A percentile compares a stretch with the other conserved stretches of the same genome.
Evolutionary conservation across 495 filamentous ascomycete species (phyloP).

Genomic region (Hypoxylon rickii): DNA sequence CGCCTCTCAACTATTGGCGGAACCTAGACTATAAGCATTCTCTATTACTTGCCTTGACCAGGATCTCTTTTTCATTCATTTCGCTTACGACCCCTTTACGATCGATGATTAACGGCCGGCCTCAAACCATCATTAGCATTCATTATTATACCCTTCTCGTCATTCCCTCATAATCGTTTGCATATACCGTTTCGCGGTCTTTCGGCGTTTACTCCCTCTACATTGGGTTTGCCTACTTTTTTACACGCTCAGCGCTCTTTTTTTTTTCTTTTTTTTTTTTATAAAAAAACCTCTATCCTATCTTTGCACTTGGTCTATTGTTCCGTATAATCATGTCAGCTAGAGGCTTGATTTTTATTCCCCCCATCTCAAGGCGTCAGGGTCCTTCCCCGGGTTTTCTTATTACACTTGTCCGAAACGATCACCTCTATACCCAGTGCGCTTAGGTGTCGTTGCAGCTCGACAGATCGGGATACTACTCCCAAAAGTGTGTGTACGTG

Average conservation of each 20-base stretch:
- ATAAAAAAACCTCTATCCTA: no score
- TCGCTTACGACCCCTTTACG: slow-evolving; percentile 21
- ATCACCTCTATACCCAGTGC: slow-evolving; percentile 43
- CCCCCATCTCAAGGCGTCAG: slow-evolving; percentile 29
- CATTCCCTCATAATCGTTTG: slow-evolving; percentile 27
- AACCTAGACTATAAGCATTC: slow-evolving; percentile 1
- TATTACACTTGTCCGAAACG: slow-evolving; percentile 26
- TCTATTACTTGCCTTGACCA: slow-evolving; percentile 9
- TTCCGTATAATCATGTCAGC: slow-evolving; percentile 14
- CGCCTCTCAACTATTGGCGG: slow-evolving; percentile 2
- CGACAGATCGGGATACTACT: slow-evolving; percentile 21
- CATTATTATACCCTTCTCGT: slow-evolving; percentile 22
- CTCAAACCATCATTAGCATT: slow-evolving; percentile 33
- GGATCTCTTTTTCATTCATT: slow-evolving; percentile 24
- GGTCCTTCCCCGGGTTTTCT: slow-evolving; percentile 10
- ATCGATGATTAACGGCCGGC: slow-evolving; percentile 42
- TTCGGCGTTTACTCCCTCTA: slow-evolving; percentile 21
- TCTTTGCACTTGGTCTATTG: slow-evolving; percentile 6
- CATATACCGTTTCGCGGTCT: slow-evolving; percentile 18
- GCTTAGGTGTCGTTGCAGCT: slow-evolving; percentile 37
- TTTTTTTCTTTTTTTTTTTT: slow-evolving; percentile 1
- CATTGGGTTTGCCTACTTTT: slow-evolving; percentile 4
- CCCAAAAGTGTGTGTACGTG: no score
- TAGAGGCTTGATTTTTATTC: slow-evolving; percentile 13
- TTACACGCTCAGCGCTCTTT: background rate